A percentile compares a stretch with the other conserved stretches of the same genome.
Conservation (phyloP, 805 yeast genomes). For the Sugiyamaella americana region DNA sequence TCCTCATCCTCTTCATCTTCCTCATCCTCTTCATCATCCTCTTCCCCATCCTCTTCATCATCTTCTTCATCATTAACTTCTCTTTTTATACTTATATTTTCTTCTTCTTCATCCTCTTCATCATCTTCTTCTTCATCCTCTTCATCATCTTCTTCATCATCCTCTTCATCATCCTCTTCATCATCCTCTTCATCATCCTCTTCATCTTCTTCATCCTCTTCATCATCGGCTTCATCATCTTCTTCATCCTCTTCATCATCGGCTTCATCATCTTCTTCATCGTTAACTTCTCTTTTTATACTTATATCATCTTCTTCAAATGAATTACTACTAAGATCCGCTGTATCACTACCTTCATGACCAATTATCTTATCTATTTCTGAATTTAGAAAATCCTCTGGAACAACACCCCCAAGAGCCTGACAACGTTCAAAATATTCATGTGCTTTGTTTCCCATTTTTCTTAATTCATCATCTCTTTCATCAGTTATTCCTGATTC, state of each 20-base stretch:
- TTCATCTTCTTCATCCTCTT: no score
- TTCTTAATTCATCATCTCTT: not conserved
- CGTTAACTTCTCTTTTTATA: conserved; percentile 1
- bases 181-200: no score
- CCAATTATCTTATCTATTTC: conserved; percentile 8
- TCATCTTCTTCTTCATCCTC: not conserved
- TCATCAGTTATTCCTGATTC: not conserved
- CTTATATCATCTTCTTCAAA: not conserved
- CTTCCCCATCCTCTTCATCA: no score
- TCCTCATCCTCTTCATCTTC: no score
- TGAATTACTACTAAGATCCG: no score
- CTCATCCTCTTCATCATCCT: no score
- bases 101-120: not conserved
- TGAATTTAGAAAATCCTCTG: conserved; percentile 16
- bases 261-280: no score
- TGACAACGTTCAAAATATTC: conserved; percentile 16
- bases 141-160: not conserved
- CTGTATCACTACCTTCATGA: not conserved
- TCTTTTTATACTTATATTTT: not conserved
- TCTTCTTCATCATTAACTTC: conserved; percentile 1
- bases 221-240: no score
- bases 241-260: no score
- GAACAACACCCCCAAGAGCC: conserved; percentile 19
- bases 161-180: no score
- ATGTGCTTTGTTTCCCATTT: conserved; percentile 11